Evolutionary conservation across 306 rosid species (phyloP).

Genomic region (Castanea mollissima): DNA sequence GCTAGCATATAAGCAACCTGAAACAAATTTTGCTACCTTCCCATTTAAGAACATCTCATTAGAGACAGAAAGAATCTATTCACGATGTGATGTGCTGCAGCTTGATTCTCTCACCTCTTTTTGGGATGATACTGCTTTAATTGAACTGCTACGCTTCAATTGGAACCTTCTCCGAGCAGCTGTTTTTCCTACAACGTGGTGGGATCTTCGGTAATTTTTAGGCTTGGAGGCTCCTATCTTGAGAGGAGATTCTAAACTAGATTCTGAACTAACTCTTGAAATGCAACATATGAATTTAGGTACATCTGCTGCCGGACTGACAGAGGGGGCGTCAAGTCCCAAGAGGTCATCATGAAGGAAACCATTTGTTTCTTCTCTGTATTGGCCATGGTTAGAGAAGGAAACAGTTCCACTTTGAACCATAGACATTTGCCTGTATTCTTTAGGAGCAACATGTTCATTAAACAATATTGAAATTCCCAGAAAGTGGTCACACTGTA

Average conservation of each 20-base stretch:
- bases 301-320: constrained; percentile 4
- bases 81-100: not conserved
- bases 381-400: not conserved
- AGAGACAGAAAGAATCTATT: not conserved
- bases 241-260: not conserved
- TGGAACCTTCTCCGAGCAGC: constrained; percentile 24
- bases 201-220: constrained; percentile 18
- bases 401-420: not conserved
- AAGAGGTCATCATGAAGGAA: not conserved
- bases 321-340: constrained; percentile 19
- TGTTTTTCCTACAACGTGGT: constrained; percentile 4
- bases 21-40: not conserved
- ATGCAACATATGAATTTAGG: no score
- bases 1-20: not conserved
- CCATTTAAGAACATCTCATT: constrained; percentile 7
- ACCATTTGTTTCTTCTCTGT: not conserved
- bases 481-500: not conserved
- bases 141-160: constrained; percentile 12
- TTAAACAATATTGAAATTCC: not conserved
- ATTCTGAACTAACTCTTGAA: not conserved
- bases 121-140: not conserved
- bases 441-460: constrained; percentile 13
- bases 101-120: constrained; percentile 42
- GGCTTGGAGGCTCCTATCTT: not conserved
- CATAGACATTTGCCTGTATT: constrained; percentile 2